These are phyloP conservation scores for Myxozyma kluyveri DNA, from an alignment of 805 yeast species.

Conservation along the genomic window DNA sequence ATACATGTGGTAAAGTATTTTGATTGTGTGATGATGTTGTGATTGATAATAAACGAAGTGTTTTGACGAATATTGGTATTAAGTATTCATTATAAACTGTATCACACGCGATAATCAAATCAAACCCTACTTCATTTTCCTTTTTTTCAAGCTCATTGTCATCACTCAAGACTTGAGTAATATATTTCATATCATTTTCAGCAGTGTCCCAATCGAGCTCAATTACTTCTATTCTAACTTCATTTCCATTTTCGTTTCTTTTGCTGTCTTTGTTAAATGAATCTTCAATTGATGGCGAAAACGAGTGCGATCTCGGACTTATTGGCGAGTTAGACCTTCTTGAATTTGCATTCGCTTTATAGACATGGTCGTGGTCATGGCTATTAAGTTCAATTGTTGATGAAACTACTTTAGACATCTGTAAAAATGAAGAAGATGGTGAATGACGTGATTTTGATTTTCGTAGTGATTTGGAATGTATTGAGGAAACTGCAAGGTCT, in stretches of 20 bases:
- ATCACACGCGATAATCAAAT: conserved; percentile 59
- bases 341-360: too few relatives aligned
- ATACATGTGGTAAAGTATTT: conserved; percentile 39
- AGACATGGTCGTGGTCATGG: not conserved
- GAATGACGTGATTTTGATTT: too few relatives aligned
- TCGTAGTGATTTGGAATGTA: not conserved
- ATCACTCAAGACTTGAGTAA: conserved; percentile 21
- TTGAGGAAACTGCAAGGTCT: conserved; percentile 30
- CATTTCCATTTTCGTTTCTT: not conserved
- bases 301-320: not conserved
- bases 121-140: too few relatives aligned
- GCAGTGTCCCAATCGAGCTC: conserved; percentile 64
- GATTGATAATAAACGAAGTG: conserved; percentile 44
- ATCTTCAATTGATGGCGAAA: not conserved
- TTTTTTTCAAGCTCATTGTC: too few relatives aligned
- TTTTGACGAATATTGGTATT: conserved; percentile 48
- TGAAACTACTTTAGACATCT: not conserved
- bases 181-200: conserved; percentile 38
- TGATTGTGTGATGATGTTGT: too few relatives aligned
- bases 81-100: conserved; percentile 63
- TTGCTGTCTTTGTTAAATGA: not conserved
- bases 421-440: too few relatives aligned
- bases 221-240: conserved; percentile 41
- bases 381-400: not conserved
- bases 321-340: not conserved